Conservation (phyloP, 768 basidiomycete species). For the Rhodosporidiobolus sp. region DNA sequence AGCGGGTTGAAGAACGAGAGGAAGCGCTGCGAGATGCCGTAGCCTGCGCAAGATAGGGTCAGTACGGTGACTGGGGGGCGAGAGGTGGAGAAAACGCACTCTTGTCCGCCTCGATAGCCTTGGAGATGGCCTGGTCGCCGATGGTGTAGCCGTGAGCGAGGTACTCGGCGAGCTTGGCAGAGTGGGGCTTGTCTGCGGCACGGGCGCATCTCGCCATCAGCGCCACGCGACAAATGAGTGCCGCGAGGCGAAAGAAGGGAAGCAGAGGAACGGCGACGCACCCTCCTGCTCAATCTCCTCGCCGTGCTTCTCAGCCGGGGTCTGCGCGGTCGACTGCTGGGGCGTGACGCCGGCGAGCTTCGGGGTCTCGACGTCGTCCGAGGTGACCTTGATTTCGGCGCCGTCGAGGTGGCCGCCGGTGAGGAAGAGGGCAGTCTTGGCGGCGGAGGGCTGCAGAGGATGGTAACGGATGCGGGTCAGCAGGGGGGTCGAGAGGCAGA, state of each 20-base stretch:
- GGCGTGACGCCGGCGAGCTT: conserved; percentile 56
- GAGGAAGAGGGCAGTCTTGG: conserved; percentile 80
- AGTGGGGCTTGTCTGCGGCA: conserved; percentile 70
- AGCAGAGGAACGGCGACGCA: neutral
- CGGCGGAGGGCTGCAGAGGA: conserved; percentile 58
- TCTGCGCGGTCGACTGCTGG: conserved; percentile 47
- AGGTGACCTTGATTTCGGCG: conserved; percentile 64
- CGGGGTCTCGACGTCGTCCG: conserved; percentile 55
- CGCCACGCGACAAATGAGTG: neutral
- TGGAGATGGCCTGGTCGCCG: conserved; percentile 69
- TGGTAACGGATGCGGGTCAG: conserved; percentile 5
- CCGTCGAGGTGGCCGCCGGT: conserved; percentile 65
- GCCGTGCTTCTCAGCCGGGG: conserved; percentile 26
- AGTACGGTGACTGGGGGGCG: too few species aligned
- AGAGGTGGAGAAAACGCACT: conserved; percentile 43
- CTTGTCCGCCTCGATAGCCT: conserved; percentile 52
- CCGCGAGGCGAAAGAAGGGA: neutral
- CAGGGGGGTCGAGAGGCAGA: conserved; percentile 33
- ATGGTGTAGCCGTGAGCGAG: conserved; percentile 83
- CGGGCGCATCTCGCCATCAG: too few species aligned
- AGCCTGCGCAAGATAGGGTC: conserved; percentile 54
- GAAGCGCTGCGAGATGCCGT: conserved; percentile 86
- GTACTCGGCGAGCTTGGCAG: conserved; percentile 82
- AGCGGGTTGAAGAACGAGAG: conserved; percentile 69
- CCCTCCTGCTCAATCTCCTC: conserved; percentile 42